Evolutionary conservation across 805 yeast species (phyloP).

Genomic region (Candida dendrica): DNA sequence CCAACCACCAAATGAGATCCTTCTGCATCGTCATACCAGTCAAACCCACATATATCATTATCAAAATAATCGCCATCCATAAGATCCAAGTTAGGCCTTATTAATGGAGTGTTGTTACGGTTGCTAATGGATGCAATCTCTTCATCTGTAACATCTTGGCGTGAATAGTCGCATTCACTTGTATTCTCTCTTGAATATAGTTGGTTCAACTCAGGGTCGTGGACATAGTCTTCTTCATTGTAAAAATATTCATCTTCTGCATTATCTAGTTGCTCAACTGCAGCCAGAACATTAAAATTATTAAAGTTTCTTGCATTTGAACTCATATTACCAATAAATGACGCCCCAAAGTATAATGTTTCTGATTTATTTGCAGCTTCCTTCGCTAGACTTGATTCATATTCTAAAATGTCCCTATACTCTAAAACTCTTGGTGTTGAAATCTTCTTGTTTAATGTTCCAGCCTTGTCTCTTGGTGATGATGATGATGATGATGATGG

Average conservation of each 20-base stretch:
- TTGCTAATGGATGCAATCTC: background rate
- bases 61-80: constrained; percentile 23
- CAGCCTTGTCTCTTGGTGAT: background rate
- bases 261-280: constrained; percentile 1
- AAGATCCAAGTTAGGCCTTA: constrained; percentile 8
- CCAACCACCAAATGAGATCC: constrained; percentile 55
- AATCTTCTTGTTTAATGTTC: background rate
- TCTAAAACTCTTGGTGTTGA: constrained; percentile 17
- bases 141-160: constrained; percentile 9
- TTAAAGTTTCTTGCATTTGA: constrained; percentile 15
- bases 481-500: background rate
- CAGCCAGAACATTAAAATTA: constrained; percentile 17
- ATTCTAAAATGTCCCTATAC: constrained; percentile 15
- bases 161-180: background rate
- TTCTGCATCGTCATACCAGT: constrained; percentile 43
- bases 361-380: background rate
- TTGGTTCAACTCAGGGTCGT: constrained; percentile 1
- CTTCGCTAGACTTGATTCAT: constrained; percentile 9
- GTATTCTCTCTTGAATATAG: background rate
- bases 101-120: background rate
- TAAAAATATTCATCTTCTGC: constrained; percentile 16
- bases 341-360: background rate
- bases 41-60: constrained; percentile 54
- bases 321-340: background rate
- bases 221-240: constrained; percentile 12